phyloP scores from a whole-genome alignment of 176 grass and related monocot species.

The Tillandsia fasciculata region DNA sequence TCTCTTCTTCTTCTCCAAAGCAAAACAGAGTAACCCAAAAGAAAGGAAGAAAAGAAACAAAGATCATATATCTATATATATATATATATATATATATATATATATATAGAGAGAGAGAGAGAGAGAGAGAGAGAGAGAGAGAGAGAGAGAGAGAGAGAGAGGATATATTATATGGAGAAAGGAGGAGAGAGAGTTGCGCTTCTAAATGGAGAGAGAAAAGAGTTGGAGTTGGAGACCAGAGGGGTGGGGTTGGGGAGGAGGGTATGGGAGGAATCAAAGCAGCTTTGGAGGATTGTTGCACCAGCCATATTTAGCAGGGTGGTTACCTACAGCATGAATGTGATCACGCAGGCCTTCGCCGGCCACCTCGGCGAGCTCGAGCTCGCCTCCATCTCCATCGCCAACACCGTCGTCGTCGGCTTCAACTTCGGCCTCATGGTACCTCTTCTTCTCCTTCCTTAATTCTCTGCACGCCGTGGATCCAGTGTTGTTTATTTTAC shows the following conservation, averaged over 20 bases:
- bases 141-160: background rate
- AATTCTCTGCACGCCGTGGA: too few species aligned
- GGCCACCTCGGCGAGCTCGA: conserved; percentile 94
- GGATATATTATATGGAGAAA: background rate
- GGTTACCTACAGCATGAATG: conserved; percentile 84
- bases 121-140: background rate
- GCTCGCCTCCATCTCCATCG: conserved; percentile 90
- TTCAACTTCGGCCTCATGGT: conserved; percentile 97
- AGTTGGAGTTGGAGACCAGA: background rate
- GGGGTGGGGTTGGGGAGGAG: conserved; percentile 13
- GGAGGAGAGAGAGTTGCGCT: conserved; percentile 16
- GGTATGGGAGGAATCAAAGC: conserved; percentile 59
- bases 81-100: too few species aligned
- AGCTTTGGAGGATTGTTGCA: conserved; percentile 77
- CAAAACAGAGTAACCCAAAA: background rate
- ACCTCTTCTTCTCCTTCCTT: background rate
- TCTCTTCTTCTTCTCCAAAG: background rate
- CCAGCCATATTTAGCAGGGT: conserved; percentile 92
- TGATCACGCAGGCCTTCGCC: conserved; percentile 95
- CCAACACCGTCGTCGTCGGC: conserved; percentile 81
- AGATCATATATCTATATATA: too few species aligned
- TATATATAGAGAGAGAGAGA: background rate
- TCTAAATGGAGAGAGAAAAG: background rate
- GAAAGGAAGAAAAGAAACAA: background rate
- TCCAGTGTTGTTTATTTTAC: too few species aligned